Conservation (phyloP, 2,329 filamentous ascomycete genomes). For the Dothideomycetes sp. region DNA sequence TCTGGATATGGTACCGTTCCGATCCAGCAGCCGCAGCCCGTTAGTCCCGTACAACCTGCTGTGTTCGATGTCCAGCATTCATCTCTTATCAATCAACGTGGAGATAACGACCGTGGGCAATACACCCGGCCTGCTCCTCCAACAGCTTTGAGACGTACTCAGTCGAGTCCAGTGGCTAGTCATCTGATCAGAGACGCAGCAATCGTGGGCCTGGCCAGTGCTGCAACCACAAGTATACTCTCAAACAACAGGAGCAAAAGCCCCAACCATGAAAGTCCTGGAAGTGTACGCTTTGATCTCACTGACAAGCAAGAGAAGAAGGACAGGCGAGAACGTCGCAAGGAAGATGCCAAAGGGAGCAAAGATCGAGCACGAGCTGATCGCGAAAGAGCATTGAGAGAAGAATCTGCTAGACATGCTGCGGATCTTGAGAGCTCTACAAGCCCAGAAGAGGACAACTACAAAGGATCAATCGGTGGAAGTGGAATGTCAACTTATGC, state of each 20-base stretch:
- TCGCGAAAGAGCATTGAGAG: slow-evolving; percentile 26
- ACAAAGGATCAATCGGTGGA: slow-evolving; percentile 15
- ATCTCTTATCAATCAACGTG: slow-evolving; percentile 31
- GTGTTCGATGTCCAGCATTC: slow-evolving; percentile 48
- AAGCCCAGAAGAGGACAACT: too few relatives aligned
- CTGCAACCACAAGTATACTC: slow-evolving; percentile 29
- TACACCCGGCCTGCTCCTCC: slow-evolving; percentile 23
- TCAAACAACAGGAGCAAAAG: slow-evolving; percentile 20
- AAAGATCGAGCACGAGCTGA: slow-evolving; percentile 22
- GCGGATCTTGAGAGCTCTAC: too few relatives aligned
- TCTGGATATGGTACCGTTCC: slow-evolving; percentile 52
- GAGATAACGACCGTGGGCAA: slow-evolving; percentile 33
- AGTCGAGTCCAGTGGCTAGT: slow-evolving; percentile 21
- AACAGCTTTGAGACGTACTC: slow-evolving; percentile 20
- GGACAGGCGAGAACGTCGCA: slow-evolving; percentile 32
- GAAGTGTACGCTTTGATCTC: slow-evolving; percentile 48
- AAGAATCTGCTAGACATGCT: slow-evolving; percentile 24
- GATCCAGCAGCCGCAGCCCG: slow-evolving; percentile 78
- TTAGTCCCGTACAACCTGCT: slow-evolving; percentile 51
- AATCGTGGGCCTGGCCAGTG: slow-evolving; percentile 34
- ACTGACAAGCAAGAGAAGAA: slow-evolving; percentile 48
- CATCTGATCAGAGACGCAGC: slow-evolving; percentile 30
- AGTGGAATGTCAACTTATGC: slow-evolving; percentile 14
- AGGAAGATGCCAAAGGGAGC: slow-evolving; percentile 23
- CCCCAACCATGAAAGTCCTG: slow-evolving; percentile 25